A percentile compares a stretch with the other conserved stretches of the same genome.
Conservation (phyloP, 768 basidiomycete species). For the Leccinum incarnatum region DNA sequence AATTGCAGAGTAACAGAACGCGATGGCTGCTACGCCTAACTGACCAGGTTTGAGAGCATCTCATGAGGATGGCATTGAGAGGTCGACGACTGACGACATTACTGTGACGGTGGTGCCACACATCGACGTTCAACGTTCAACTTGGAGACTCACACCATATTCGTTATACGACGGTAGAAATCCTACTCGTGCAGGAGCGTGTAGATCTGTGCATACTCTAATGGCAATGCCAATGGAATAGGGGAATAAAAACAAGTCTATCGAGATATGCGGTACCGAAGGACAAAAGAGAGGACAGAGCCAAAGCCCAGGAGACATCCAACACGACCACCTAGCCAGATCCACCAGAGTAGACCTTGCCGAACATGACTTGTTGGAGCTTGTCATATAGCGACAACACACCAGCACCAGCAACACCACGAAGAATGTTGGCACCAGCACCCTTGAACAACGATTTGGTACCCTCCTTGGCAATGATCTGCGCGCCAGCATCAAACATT, state of each 20-base stretch:
- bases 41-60: conserved; percentile 1
- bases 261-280: conserved; percentile 23
- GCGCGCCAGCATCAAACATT: conserved; percentile 95
- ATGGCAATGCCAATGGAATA: conserved; percentile 21
- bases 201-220: conserved; percentile 20
- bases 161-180: conserved; percentile 13
- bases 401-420: conserved; percentile 99
- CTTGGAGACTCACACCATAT: conserved; percentile 10
- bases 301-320: conserved; percentile 25
- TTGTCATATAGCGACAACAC: conserved; percentile 99
- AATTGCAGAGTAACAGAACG: not conserved
- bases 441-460: conserved; percentile 97
- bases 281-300: conserved; percentile 31
- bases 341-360: conserved; percentile 99
- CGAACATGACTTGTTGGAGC: conserved; percentile 93
- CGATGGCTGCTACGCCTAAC: conserved; percentile 1
- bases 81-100: not conserved
- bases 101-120: not conserved
- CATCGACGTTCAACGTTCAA: not conserved
- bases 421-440: conserved; percentile 93
- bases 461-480: conserved; percentile 96
- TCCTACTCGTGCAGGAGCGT: conserved; percentile 25
- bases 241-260: conserved; percentile 36
- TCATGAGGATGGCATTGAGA: conserved; percentile 7
- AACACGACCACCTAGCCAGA: conserved; percentile 24